Evolutionary conservation across 2,329 filamentous ascomycete species (phyloP).

Genomic region (Epichloe glyceriae): DNA sequence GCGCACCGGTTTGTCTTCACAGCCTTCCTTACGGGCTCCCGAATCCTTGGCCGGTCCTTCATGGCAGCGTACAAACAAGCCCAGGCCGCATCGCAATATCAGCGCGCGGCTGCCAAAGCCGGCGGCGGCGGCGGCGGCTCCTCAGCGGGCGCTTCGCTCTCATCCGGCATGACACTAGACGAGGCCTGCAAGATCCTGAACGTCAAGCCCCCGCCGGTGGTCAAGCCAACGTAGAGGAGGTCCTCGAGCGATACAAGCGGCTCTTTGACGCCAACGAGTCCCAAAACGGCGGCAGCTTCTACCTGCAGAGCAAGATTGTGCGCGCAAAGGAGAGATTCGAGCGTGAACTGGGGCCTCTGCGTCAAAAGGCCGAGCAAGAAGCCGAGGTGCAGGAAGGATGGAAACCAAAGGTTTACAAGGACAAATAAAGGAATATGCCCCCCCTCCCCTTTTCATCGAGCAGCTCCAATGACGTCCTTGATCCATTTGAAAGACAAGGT

Average conservation of each 20-base stretch:
- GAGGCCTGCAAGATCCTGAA: slow-evolving; percentile 97
- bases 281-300: slow-evolving; percentile 92
- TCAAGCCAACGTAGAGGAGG: slow-evolving; percentile 62
- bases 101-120: slow-evolving; percentile 54
- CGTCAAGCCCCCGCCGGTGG: slow-evolving; percentile 71
- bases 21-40: slow-evolving; percentile 79
- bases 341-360: slow-evolving; percentile 62
- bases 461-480: background rate
- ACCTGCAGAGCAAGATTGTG: slow-evolving; percentile 93
- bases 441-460: background rate
- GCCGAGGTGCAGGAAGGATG: slow-evolving; percentile 74
- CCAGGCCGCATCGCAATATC: slow-evolving; percentile 71
- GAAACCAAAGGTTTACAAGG: slow-evolving; percentile 92
- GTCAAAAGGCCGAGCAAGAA: slow-evolving; percentile 59
- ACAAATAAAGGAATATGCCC: slow-evolving; percentile 37
- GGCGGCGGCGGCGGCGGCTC: slow-evolving; percentile 42
- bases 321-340: slow-evolving; percentile 87
- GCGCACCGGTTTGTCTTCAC: slow-evolving; percentile 83
- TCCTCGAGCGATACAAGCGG: slow-evolving; percentile 82
- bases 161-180: slow-evolving; percentile 75
- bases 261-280: slow-evolving; percentile 92
- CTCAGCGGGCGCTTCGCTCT: slow-evolving; percentile 37
- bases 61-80: slow-evolving; percentile 93
- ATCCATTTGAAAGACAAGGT: too few relatives aligned
- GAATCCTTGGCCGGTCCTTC: slow-evolving; percentile 87